These are phyloP conservation scores for Monosporascus sp. DNA, from an alignment of 2,329 filamentous ascomycete species.

Conservation along the genomic window DNA sequence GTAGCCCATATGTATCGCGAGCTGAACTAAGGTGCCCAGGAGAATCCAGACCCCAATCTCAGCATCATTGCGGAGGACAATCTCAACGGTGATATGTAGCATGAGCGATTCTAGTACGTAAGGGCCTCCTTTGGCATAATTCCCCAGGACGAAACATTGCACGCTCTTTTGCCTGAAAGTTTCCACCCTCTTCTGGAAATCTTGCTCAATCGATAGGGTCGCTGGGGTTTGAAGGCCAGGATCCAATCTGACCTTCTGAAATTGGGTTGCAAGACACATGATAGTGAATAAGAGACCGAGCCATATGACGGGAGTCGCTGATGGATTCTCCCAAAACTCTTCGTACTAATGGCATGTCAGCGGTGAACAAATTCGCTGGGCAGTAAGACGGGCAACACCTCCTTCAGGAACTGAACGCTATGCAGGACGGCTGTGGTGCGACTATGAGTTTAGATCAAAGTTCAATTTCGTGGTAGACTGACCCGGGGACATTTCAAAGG, in stretches of 20 bases:
- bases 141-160: constrained; percentile 32
- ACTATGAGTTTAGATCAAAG: constrained; percentile 3
- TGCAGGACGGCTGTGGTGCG: constrained; percentile 17
- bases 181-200: not conserved
- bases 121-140: constrained; percentile 38
- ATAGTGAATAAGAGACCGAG: constrained; percentile 42
- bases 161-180: constrained; percentile 24
- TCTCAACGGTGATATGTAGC: constrained; percentile 29
- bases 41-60: constrained; percentile 31
- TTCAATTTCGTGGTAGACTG: not conserved
- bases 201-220: constrained; percentile 2
- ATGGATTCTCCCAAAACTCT: constrained; percentile 37
- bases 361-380: not conserved
- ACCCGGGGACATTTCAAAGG: constrained; percentile 24
- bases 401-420: constrained; percentile 21
- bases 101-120: constrained; percentile 36
- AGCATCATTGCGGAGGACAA: constrained; percentile 23
- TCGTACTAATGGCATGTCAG: constrained; percentile 30
- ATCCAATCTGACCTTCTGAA: constrained; percentile 6
- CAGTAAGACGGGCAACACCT: constrained; percentile 11
- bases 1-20: constrained; percentile 37
- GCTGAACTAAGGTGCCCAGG: constrained; percentile 26
- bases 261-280: constrained; percentile 32
- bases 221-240: constrained; percentile 4
- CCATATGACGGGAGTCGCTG: constrained; percentile 35